These are phyloP conservation scores for Cucurbita ficifolia DNA, from an alignment of 306 rosid genomes.

Conservation along the genomic window DNA sequence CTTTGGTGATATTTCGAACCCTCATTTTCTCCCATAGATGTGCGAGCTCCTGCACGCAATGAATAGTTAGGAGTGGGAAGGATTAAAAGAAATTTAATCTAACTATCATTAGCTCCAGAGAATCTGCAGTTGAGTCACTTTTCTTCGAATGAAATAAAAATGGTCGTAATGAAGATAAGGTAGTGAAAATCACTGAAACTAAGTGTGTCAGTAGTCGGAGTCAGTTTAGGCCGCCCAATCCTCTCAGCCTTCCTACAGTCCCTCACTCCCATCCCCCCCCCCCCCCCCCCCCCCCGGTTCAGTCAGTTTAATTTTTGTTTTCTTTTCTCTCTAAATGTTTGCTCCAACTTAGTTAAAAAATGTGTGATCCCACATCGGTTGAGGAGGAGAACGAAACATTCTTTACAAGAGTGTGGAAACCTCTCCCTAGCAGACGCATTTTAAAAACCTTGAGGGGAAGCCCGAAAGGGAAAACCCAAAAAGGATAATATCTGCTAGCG, in stretches of 20 bases:
- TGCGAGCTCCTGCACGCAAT: slow-evolving; percentile 53
- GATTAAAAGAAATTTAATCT: background rate
- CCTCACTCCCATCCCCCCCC: background rate
- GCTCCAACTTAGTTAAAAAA: background rate
- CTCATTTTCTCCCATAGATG: slow-evolving; percentile 94
- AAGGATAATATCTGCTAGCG: too few species aligned
- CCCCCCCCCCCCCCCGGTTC: background rate
- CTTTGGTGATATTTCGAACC: slow-evolving; percentile 54
- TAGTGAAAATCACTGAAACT: background rate
- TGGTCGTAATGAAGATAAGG: too few species aligned
- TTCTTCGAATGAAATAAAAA: background rate
- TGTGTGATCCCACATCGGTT: too few species aligned
- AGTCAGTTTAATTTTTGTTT: background rate
- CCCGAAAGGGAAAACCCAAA: too few species aligned
- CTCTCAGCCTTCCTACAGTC: background rate
- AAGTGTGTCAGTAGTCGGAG: background rate
- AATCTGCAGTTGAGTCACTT: background rate
- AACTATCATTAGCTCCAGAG: background rate
- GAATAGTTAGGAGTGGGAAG: background rate
- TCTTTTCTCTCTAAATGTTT: background rate
- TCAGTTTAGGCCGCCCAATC: background rate
- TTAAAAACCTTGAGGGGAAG: too few species aligned
- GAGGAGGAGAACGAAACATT: too few species aligned
- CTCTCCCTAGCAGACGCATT: too few species aligned
- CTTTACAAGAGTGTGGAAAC: too few species aligned